These are phyloP conservation scores for Starmera dryadoides DNA, from an alignment of 805 yeast species.

Conservation along the genomic window DNA sequence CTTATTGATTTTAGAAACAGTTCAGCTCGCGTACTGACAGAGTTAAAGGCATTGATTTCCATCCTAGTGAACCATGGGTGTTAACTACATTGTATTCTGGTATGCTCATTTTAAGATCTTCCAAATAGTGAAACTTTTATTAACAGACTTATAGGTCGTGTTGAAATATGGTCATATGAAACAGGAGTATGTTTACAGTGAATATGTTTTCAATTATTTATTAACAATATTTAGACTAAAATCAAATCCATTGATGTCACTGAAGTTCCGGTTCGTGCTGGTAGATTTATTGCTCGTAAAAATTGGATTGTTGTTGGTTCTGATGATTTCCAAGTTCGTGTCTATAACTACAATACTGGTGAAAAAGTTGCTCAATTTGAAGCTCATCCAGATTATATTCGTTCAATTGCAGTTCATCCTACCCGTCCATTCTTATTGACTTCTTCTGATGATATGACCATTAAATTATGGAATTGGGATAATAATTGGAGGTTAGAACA, in stretches of 20 bases:
- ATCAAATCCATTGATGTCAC: constrained; percentile 91
- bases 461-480: constrained; percentile 98
- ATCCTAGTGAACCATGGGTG: constrained; percentile 97
- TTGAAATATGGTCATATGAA: constrained; percentile 93
- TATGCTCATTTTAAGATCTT: constrained; percentile 20
- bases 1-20: no score
- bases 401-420: constrained; percentile 92
- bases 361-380: constrained; percentile 93
- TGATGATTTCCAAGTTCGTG: constrained; percentile 92
- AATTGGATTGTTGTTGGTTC: constrained; percentile 96
- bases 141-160: constrained; percentile 24
- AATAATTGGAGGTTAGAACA: constrained; percentile 85
- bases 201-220: not conserved
- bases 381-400: constrained; percentile 96
- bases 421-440: constrained; percentile 84
- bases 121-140: not conserved
- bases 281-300: constrained; percentile 90
- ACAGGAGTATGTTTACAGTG: constrained; percentile 36
- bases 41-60: constrained; percentile 96
- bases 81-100: constrained; percentile 89
- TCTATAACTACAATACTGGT: constrained; percentile 91
- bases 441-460: constrained; percentile 85
- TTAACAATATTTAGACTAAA: constrained; percentile 31
- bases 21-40: constrained; percentile 91
- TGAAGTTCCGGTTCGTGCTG: constrained; percentile 94